Evolutionary conservation across 352 stramenopile genomes (phyloP), one percentile per base, ranked within the genome.

Genomic region (Pythium utonaiense): DNA sequence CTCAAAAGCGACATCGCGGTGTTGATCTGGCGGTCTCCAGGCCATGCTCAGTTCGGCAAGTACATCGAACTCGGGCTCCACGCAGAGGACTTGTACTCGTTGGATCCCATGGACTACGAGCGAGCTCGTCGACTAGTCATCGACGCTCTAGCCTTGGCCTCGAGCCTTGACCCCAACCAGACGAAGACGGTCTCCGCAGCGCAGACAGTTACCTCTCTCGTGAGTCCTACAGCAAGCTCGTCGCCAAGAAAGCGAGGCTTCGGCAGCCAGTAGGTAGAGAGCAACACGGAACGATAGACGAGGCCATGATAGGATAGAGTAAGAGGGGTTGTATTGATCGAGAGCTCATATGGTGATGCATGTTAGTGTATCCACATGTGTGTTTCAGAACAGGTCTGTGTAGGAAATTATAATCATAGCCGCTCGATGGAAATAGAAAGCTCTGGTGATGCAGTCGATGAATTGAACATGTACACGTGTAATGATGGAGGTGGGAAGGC

Each of bases 331-430:
- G n/a, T n/a, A n/a, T n/a, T n/a, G n/a, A n/a, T n/a, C 33, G 48
- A 38, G 31, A 22, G 59, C 60, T 72, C 59, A 72, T 62, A 72
- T 69, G 65, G 59, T 69, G 59, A 69, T 69, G 60, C 59, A 72
- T 69, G 59, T 72, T 69, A 60, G 47, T 40, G 69, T 81, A 76
- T 93, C 83, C 75, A 91, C 83, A 93, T 66, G 66, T 62, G 52
- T 67, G 44, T 50, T 89, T 93, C 81, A 88, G 83, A 89, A 93
- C 83, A 93, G 83, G 83, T 93, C 83, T 93, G 78, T 89, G 74
- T 81, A 70, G 67, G 67, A 85, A 66, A 66, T 74, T 83, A 69
- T 82, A 90, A 91, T 93, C 83, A 88, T 89, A 31, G 83, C 72
- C 6, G 16, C 36, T 44, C 36, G 36, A 44, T n/a, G 36, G 22